A percentile compares a stretch with the other conserved stretches of the same genome.
Evolutionary conservation across 164 flowering plant species (phyloP).

Genomic region (Stephania yunnanensis): DNA sequence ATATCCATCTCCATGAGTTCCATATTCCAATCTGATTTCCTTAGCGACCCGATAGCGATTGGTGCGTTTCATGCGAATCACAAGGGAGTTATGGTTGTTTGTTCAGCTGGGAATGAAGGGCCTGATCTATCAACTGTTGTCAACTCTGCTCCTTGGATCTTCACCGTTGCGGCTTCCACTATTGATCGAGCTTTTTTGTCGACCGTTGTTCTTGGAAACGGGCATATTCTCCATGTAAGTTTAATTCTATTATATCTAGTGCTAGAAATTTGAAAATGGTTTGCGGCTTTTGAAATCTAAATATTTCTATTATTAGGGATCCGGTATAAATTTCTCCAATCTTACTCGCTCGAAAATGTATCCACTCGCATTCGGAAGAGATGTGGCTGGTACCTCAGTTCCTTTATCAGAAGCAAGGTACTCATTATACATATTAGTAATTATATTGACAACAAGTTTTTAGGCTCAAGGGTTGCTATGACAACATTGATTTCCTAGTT

Average conservation of each 20-base stretch:
- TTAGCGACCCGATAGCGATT: slow-evolving; percentile 62
- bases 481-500: neutral
- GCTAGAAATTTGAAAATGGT: too few relatives aligned
- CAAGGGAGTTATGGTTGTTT: slow-evolving; percentile 58
- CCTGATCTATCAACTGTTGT: slow-evolving; percentile 58
- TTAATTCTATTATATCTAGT: too few relatives aligned
- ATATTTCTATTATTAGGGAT: slow-evolving; percentile 35
- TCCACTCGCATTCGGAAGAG: slow-evolving; percentile 52
- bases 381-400: slow-evolving; percentile 37
- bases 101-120: slow-evolving; percentile 76
- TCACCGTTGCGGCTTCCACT: slow-evolving; percentile 65
- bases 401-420: slow-evolving; percentile 72
- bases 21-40: slow-evolving; percentile 42
- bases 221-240: slow-evolving; percentile 35
- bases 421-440: neutral
- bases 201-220: slow-evolving; percentile 51
- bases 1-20: slow-evolving; percentile 38
- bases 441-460: neutral
- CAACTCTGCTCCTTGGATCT: slow-evolving; percentile 75
- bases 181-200: slow-evolving; percentile 64
- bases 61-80: slow-evolving; percentile 76
- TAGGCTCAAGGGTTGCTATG: neutral
- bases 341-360: slow-evolving; percentile 35
- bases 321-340: slow-evolving; percentile 64
- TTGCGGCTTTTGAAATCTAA: neutral